Percentiles rank a stretch among this genome's conserved stretches.
phyloP scores from a whole-genome alignment of 139 green algal species.

The Deuterostichococcus epilithicus region DNA sequence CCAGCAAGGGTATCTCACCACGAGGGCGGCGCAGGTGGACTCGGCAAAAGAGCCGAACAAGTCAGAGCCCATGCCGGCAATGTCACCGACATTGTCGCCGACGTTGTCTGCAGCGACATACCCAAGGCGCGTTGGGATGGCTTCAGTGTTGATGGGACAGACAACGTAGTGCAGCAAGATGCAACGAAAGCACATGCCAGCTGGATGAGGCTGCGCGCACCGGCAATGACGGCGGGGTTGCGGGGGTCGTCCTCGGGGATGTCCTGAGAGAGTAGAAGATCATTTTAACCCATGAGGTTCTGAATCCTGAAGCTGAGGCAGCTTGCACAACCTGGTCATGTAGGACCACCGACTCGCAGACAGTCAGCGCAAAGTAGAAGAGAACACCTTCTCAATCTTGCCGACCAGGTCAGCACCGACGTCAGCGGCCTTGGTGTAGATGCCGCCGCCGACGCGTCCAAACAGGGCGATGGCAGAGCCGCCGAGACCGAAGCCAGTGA shows the following conservation, averaged over 20 bases:
- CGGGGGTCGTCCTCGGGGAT: conserved; percentile 98
- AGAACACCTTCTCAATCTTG: conserved; percentile 99
- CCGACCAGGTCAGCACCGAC: conserved; percentile 97
- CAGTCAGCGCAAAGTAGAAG: no score
- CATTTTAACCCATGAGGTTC: no score
- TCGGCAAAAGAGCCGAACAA: conserved; percentile 98
- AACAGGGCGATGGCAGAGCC: conserved; percentile 97
- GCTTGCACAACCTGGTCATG: no score
- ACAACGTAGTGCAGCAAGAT: no score
- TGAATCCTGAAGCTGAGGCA: no score
- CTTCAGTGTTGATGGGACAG: no score
- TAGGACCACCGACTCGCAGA: no score
- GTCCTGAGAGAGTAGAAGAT: no score
- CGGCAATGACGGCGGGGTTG: conserved; percentile 96
- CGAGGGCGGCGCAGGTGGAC: conserved; percentile 92
- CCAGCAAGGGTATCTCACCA: conserved; percentile 24
- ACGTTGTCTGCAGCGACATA: conserved; percentile 84
- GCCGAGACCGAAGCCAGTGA: conserved; percentile 95
- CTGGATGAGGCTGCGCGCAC: conserved; percentile 28
- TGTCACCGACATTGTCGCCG: conserved; percentile 98
- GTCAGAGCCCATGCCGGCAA: conserved; percentile 97
- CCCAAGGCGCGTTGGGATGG: no score
- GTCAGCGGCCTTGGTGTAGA: conserved; percentile 98
- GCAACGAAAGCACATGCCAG: background rate
- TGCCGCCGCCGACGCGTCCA: conserved; percentile 91